Evolutionary conservation across 2,329 filamentous ascomycete genomes (phyloP), one percentile per base, ranked within the genome.

Genomic region (Sordariomycetes sp.): DNA sequence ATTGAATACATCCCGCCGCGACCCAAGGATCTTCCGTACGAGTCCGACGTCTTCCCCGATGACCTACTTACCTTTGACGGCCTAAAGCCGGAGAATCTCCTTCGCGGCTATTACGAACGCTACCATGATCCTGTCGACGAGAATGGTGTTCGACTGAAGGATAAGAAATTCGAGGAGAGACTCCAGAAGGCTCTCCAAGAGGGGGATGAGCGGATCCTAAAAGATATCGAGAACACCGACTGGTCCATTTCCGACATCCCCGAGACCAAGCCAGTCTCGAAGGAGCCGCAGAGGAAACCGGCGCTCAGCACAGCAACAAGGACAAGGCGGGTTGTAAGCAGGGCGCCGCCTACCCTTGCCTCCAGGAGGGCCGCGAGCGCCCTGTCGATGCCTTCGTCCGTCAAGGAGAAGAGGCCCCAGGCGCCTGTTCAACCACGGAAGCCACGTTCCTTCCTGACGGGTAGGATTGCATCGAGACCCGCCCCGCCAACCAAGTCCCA

Each of bases 1-100:
- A 82, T 92, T 60, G 94, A 97, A 74, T 96, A 95, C 68, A 90
- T 90, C 67, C 90, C 92, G 6, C 89, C 90, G 0, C 85, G 77
- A 60, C 79, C 84, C 1, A 79, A 78, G 62, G 77, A 82, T n/a
- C 72, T 82, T 12, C 80, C 81, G 0, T 88, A 89, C 64, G 76
- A 86, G 63, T 87, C 85, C 22, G 85, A 89, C 57, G 77, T 87
- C 59, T 82, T 87, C 60, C 82, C 84, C 4, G 71, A 76, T 52
- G 76, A 74, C 1, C 75, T 73, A 52, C 68, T 85, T 42, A 82
- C 76, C 1, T 79, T 84, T 54, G 74, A 82, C 10, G 76, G 75
- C 0, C 68, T 86, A 22, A 82, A 81, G 65, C 74, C 73, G 1
- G 75, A 79, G 62, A 85, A 85, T 62, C 64, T 80, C 2, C 71